phyloP scores from a whole-genome alignment of 163 green algal genomes.

The Prototheca wickerhamii region DNA sequence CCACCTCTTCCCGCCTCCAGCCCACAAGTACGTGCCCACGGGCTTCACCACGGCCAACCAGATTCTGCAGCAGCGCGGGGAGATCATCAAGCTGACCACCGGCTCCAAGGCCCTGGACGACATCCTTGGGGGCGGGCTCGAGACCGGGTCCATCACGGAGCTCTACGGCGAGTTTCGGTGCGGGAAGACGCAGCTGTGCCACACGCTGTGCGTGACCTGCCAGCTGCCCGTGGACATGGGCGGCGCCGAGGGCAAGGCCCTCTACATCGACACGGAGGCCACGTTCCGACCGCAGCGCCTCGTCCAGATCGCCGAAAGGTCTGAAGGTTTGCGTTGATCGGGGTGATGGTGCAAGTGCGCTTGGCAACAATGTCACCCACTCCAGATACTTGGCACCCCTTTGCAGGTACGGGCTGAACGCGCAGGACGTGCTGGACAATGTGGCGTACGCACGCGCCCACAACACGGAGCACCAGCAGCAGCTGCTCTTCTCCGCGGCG shows the following conservation, averaged over 20 bases:
- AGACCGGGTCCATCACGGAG: conserved; percentile 97
- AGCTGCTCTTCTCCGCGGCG: conserved; percentile 74
- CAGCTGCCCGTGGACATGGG: conserved; percentile 90
- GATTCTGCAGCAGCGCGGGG: conserved; percentile 63
- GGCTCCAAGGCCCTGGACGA: conserved; percentile 85
- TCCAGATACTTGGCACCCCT: no score
- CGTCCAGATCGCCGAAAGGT: conserved; percentile 87
- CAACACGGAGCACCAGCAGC: conserved; percentile 96
- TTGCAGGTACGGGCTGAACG: conserved; percentile 75
- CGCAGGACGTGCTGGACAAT: conserved; percentile 94
- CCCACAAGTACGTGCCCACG: conserved; percentile 79
- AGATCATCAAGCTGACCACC: conserved; percentile 85
- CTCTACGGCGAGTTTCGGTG: conserved; percentile 95
- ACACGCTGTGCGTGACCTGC: conserved; percentile 96
- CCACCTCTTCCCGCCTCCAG: conserved; percentile 37
- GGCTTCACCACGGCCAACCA: conserved; percentile 91
- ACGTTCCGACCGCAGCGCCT: conserved; percentile 91
- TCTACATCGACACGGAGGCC: conserved; percentile 99
- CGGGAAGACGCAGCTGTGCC: conserved; percentile 97
- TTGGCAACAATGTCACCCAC: background rate
- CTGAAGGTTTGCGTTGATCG: conserved; percentile 3
- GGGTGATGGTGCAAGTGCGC: no score
- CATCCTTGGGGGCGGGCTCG: conserved; percentile 91
- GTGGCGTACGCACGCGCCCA: conserved; percentile 95
- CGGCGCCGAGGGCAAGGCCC: conserved; percentile 91